phyloP scores from a whole-genome alignment of 169 alveolate species.

The Cryptosporidium viatorum region DNA sequence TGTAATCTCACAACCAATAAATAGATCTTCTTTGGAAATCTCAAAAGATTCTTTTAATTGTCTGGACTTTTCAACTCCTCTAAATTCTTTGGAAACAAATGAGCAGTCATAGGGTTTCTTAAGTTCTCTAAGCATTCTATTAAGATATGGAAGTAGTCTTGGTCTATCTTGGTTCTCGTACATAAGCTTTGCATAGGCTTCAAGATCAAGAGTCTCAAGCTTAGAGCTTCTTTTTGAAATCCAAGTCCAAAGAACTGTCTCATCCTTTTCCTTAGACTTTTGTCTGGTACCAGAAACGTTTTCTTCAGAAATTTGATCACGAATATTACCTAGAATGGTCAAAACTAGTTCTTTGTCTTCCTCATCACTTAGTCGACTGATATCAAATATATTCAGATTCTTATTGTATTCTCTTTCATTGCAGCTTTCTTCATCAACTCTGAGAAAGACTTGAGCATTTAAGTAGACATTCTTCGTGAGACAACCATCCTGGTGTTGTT shows the following conservation, averaged over 20 bases:
- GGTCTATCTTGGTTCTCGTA: conserved; percentile 70
- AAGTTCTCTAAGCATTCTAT: conserved; percentile 54
- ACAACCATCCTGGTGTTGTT: conserved; percentile 12
- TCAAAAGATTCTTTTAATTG: conserved; percentile 47
- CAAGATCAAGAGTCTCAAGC: conserved; percentile 79
- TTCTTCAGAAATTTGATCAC: conserved; percentile 64
- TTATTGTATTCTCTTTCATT: conserved; percentile 47
- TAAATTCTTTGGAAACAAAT: conserved; percentile 23
- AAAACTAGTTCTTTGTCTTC: conserved; percentile 39
- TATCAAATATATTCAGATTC: conserved; percentile 51
- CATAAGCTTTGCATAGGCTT: conserved; percentile 76
- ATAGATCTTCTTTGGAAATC: conserved; percentile 50
- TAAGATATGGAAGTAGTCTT: conserved; percentile 53
- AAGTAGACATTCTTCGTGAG: conserved; percentile 29
- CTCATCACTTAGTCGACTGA: conserved; percentile 43
- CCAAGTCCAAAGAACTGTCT: conserved; percentile 74
- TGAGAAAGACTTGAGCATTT: conserved; percentile 42
- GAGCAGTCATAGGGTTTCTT: conserved; percentile 58
- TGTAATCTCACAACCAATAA: conserved; percentile 67
- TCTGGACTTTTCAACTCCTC: conserved; percentile 57
- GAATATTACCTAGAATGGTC: conserved; percentile 69
- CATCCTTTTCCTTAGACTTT: conserved; percentile 42
- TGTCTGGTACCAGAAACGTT: conserved; percentile 24
- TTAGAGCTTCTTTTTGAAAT: conserved; percentile 73
- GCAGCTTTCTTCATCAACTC: conserved; percentile 59